Evolutionary conservation across 2,329 filamentous ascomycete species (phyloP).

Genomic region (Botrytis aclada): DNA sequence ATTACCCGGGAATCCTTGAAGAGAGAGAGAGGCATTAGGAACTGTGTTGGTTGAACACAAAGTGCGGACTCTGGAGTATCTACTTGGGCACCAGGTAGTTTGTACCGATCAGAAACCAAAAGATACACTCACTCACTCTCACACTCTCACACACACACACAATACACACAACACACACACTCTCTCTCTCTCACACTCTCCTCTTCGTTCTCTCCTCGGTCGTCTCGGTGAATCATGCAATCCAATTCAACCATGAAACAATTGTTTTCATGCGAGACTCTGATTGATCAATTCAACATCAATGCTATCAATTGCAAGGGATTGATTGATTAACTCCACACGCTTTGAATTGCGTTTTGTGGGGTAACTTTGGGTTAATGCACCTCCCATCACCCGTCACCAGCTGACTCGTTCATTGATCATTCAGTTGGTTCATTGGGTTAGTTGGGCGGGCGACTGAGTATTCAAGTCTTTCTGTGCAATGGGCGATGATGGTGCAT

Average conservation of each 20-base stretch:
- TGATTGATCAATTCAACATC: not conserved
- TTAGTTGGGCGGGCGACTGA: not conserved
- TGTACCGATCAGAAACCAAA: not conserved
- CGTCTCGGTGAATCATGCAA: not conserved
- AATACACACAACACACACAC: too few relatives aligned
- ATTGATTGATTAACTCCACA: not conserved
- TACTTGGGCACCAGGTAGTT: not conserved
- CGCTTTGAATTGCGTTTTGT: not conserved
- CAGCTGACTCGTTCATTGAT: conserved; percentile 1
- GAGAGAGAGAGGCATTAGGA: not conserved
- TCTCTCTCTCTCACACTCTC: too few relatives aligned
- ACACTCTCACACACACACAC: too few relatives aligned
- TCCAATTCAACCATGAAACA: not conserved
- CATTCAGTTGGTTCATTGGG: not conserved
- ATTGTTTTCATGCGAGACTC: not conserved
- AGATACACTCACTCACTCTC: too few relatives aligned
- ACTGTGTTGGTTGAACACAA: not conserved
- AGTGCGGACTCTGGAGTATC: not conserved
- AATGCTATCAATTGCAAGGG: not conserved
- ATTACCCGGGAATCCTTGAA: not conserved
- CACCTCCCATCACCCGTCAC: not conserved
- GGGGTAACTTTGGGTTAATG: not conserved
- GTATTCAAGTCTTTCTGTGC: not conserved
- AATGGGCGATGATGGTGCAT: not conserved
- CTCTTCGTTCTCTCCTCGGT: not conserved